Conservation (phyloP, 2,329 filamentous ascomycete genomes). For the Sclerotinia minor region DNA sequence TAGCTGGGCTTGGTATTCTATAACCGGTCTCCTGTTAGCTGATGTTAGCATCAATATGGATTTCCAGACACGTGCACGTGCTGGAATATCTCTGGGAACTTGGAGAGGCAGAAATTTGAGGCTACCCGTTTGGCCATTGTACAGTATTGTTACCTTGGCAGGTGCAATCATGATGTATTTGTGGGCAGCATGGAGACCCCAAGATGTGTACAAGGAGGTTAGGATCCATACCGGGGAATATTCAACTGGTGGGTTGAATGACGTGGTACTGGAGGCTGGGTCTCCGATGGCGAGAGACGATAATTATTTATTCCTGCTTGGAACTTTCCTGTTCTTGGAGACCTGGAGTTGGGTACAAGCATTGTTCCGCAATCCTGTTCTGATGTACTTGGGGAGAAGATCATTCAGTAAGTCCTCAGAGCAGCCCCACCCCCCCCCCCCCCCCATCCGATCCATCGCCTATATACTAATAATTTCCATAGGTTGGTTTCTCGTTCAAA, state of each 20-base stretch:
- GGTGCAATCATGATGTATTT: slow-evolving; percentile 47
- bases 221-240: slow-evolving; percentile 47
- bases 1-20: slow-evolving; percentile 50
- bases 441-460: background rate
- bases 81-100: slow-evolving; percentile 32
- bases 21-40: slow-evolving; percentile 46
- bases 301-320: slow-evolving; percentile 48
- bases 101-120: slow-evolving; percentile 22
- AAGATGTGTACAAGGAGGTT: slow-evolving; percentile 43
- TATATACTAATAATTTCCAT: slow-evolving; percentile 2
- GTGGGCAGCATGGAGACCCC: slow-evolving; percentile 46
- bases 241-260: slow-evolving; percentile 44
- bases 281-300: slow-evolving; percentile 46
- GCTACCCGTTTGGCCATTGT: slow-evolving; percentile 42
- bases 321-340: slow-evolving; percentile 46
- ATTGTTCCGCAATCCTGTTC: slow-evolving; percentile 42
- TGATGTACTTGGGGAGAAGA: slow-evolving; percentile 46
- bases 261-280: slow-evolving; percentile 37
- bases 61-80: slow-evolving; percentile 38
- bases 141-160: slow-evolving; percentile 34
- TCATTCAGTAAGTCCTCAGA: slow-evolving; percentile 46
- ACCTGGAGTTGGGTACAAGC: slow-evolving; percentile 43
- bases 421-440: no score
- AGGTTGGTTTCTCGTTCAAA: slow-evolving; percentile 48
- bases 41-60: slow-evolving; percentile 48